Evolutionary conservation across 164 flowering plant genomes (phyloP).

Genomic region (Kingdonia uniflora): DNA sequence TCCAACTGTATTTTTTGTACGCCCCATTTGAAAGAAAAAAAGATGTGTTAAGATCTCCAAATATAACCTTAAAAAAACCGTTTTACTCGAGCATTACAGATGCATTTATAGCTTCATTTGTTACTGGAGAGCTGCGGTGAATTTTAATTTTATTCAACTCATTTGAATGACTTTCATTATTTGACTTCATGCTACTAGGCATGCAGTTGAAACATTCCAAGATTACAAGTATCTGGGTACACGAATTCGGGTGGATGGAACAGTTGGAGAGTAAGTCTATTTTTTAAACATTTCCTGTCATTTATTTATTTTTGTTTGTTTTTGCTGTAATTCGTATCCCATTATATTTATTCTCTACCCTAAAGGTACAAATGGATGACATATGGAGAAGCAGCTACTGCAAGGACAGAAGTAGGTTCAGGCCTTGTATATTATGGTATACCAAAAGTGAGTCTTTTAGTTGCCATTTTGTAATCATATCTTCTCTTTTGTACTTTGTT

Average conservation of each 20-base stretch:
- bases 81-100: too few species aligned
- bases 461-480: constrained; percentile 2
- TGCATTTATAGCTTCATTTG: too few species aligned
- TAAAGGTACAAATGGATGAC: constrained; percentile 97
- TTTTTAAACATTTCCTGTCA: not conserved
- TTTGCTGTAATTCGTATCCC: not conserved
- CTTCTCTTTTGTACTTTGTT: constrained; percentile 2
- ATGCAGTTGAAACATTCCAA: constrained; percentile 51
- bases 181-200: constrained; percentile 25
- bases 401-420: constrained; percentile 83
- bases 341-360: constrained; percentile 7
- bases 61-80: too few species aligned
- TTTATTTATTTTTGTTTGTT: not conserved
- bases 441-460: constrained; percentile 40
- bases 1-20: too few species aligned
- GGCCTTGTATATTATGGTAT: constrained; percentile 66
- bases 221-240: constrained; percentile 86
- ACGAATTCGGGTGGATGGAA: constrained; percentile 74
- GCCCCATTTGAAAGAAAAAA: too few species aligned
- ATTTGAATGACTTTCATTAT: too few species aligned
- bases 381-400: constrained; percentile 86
- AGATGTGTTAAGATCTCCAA: too few species aligned
- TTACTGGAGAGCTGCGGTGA: too few species aligned
- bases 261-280: constrained; percentile 57
- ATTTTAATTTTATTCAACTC: too few species aligned